Conservation (phyloP, 1,139 yeast species). For the Nakaseomyces sp. region DNA sequence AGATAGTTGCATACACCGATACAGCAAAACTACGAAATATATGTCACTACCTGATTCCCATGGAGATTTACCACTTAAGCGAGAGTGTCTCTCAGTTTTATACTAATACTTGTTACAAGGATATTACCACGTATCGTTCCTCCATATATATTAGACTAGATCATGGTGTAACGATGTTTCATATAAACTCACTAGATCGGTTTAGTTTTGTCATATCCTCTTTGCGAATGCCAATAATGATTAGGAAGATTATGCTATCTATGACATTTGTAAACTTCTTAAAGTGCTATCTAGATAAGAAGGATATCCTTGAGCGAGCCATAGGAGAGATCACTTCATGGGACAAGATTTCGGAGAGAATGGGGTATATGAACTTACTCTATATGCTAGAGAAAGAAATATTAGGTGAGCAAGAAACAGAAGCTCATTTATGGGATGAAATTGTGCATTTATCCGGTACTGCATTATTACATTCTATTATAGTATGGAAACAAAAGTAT, state of each 20-base stretch:
- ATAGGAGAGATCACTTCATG: conserved; percentile 10
- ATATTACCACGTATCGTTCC: conserved; percentile 15
- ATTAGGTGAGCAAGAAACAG: not conserved
- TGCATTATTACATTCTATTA: conserved; percentile 14
- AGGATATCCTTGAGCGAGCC: conserved; percentile 11
- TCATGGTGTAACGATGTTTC: conserved; percentile 19
- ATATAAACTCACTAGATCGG: conserved; percentile 25
- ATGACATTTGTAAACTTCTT: conserved; percentile 18
- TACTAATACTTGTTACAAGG: conserved; percentile 8
- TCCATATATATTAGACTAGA: conserved; percentile 20
- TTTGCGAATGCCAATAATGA: conserved; percentile 18
- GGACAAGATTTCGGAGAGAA: conserved; percentile 12
- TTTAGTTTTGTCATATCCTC: conserved; percentile 21
- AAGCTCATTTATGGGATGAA: conserved; percentile 14
- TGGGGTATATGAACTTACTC: conserved; percentile 13
- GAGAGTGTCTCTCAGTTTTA: not conserved
- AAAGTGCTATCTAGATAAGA: conserved; percentile 13
- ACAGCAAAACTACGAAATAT: conserved; percentile 17
- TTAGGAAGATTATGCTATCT: conserved; percentile 22
- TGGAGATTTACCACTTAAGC: conserved; percentile 12
- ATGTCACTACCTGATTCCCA: conserved; percentile 23
- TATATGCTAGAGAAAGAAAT: conserved; percentile 11
- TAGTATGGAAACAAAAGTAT: conserved; percentile 24
- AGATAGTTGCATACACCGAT: conserved; percentile 15
- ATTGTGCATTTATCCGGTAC: conserved; percentile 16